Evolutionary conservation across 2,329 filamentous ascomycete species (phyloP), one percentile per base, ranked within the genome.

Genomic region (Talaromyces atroroseus): DNA sequence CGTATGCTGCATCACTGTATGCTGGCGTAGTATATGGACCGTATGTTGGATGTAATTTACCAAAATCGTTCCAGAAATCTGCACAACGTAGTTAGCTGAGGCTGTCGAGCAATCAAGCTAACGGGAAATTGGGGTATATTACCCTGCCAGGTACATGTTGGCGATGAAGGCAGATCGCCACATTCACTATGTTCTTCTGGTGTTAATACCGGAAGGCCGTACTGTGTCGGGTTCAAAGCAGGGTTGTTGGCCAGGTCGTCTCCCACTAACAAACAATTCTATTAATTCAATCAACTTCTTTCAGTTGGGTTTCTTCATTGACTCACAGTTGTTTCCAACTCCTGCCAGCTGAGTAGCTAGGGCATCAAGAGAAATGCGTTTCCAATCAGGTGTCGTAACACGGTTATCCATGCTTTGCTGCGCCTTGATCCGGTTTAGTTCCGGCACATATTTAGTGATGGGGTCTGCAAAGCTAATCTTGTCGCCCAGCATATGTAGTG

Each of bases 281-380:
- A n/a, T 47, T n/a, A 40, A 6, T 40, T 40, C 36, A 40, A n/a
- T 24, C 20, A 42, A 47, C 20, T 24, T 12, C 21, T n/a, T 3
- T 45, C 42, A 45, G 42, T 45, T 40, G 36, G 36, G 4, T 24
- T 45, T 45, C 40, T 20, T 23, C 18, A 45, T 45, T 47, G 3
- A 47, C 49, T 52, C 44, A 74, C 72, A 69, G 49, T 73, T 68
- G 54, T 70, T 65, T 12, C 62, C 63, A 34, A 75, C 63, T 5
- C 73, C 73, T 14, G 71, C 63, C 45, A 72, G 56, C 44, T 74
- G 72, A 40, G 67, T 70, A 0, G 71, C 71, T 50, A 76, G 62
- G 8, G 71, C 64, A 2, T 72, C 70, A 4, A 75, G 57, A 0
- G 73, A 74, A 21, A 75, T 60, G 5, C 69, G 66, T 1, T 67